These are phyloP conservation scores for Kodamaea neixiangensis DNA, from an alignment of 805 yeast species.

Conservation along the genomic window DNA sequence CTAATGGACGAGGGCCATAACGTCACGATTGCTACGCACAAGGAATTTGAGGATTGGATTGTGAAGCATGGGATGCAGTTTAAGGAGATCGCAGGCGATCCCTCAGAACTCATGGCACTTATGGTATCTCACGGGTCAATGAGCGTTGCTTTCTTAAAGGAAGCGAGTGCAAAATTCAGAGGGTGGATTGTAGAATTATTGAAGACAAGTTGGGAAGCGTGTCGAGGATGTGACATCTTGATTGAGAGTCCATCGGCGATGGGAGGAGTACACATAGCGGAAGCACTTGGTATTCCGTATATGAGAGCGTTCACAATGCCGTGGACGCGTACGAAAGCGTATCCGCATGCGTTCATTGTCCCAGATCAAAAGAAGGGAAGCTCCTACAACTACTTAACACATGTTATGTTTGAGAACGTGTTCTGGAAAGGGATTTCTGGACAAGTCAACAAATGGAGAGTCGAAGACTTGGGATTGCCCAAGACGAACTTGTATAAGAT, in stretches of 20 bases:
- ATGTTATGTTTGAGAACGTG: slow-evolving; percentile 87
- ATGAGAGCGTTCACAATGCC: slow-evolving; percentile 98
- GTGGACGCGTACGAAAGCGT: slow-evolving; percentile 94
- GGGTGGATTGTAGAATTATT: slow-evolving; percentile 82
- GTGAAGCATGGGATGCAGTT: slow-evolving; percentile 65
- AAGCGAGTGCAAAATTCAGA: slow-evolving; percentile 76
- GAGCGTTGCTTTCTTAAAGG: slow-evolving; percentile 78
- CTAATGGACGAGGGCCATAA: slow-evolving; percentile 77
- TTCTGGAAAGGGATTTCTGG: slow-evolving; percentile 91
- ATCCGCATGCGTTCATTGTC: slow-evolving; percentile 94
- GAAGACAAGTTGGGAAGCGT: slow-evolving; percentile 79
- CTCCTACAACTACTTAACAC: slow-evolving; percentile 87
- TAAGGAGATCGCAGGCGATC: slow-evolving; percentile 84
- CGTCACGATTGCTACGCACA: slow-evolving; percentile 84
- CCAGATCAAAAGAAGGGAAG: slow-evolving; percentile 95
- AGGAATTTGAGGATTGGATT: slow-evolving; percentile 79
- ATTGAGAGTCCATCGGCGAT: slow-evolving; percentile 96
- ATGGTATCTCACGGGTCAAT: slow-evolving; percentile 91
- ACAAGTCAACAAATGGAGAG: slow-evolving; percentile 88
- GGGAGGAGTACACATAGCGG: slow-evolving; percentile 95
- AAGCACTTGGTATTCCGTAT: slow-evolving; percentile 85
- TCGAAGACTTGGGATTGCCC: slow-evolving; percentile 59
- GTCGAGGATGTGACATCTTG: slow-evolving; percentile 77
- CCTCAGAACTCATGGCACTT: slow-evolving; percentile 85
- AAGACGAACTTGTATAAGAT: slow-evolving; percentile 69